Base-by-base conservation (phyloP, 1,284 basidiomycete species). In the Ustilago curta region DNA sequence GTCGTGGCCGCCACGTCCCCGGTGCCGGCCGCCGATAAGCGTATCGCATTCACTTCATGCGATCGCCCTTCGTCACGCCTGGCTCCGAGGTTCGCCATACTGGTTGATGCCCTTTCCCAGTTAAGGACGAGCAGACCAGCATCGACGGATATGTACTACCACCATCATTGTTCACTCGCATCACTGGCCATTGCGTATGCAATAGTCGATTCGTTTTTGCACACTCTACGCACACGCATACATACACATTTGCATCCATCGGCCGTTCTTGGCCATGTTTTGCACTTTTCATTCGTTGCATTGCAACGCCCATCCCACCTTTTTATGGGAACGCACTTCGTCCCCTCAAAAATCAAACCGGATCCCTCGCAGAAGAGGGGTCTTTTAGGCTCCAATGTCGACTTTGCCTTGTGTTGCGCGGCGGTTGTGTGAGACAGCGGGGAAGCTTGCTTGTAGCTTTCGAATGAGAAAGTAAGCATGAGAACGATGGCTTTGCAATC, bases 1-100 rank as follows among this genome's bases (percentile, higher is more conserved):
- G 83, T 37, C 80, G 81, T 64, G 79, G 80, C 54, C 81, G 83
- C 47, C 71, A 83, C 79, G 80, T 84, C 47, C 76, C 76, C 50
- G 83, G 83, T 78, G 83, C 83, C 54, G 83, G 82, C 61, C 82
- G 83, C 45, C 79, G 79, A 71, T 80, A 79, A 80, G 67, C 72
- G 72, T 25, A 40, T 65, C 63, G 57, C 59, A 14, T 37, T 37
- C 35, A 14, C 12, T 31, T 18, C 27, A 29, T 7, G 27, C 19
- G 37, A 39, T 54, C 32, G 31, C 45, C 27, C 18, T 50, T 37
- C 12, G 35, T 16, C 35, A 37, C 42, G 25, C 39, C 39, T 43
- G 54, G 48, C 61, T 47, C 43, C 48, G 43, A 57, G 35, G 50
- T 52, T 35, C 61, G 51, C 27, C 43, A 21, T 8, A 29, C 11